These are phyloP conservation scores for Paramecium bursaria DNA, from an alignment of 73 alveolate genomes.

Conservation along the genomic window DNA sequence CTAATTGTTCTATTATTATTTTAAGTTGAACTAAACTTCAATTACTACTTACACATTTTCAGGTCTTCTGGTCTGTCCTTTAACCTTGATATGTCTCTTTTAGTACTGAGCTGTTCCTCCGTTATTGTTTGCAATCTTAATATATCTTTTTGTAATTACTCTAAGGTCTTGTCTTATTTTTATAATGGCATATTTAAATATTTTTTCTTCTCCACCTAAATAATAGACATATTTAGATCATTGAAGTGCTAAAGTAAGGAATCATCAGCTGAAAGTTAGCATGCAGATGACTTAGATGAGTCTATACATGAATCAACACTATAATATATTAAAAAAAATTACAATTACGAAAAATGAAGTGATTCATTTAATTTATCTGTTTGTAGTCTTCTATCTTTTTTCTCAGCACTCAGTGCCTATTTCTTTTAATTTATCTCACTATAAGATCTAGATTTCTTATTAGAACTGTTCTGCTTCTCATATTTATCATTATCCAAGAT, in stretches of 20 bases:
- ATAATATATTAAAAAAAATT: neutral
- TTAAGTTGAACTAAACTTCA: neutral
- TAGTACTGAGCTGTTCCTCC: slow-evolving; percentile 38
- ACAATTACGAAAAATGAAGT: slow-evolving; percentile 23
- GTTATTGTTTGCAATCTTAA: slow-evolving; percentile 40
- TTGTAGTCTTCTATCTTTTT: too few species aligned
- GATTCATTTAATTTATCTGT: slow-evolving; percentile 35
- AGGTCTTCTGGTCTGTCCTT: neutral
- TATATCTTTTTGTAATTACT: neutral
- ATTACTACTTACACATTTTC: neutral
- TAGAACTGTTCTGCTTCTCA: too few species aligned
- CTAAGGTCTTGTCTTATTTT: neutral
- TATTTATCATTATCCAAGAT: too few species aligned
- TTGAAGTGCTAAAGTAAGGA: slow-evolving; percentile 41
- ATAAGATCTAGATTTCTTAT: too few species aligned
- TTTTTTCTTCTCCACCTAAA: slow-evolving; percentile 7
- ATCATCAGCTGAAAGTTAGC: slow-evolving; percentile 53
- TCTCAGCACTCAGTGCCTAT: too few species aligned
- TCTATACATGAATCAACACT: slow-evolving; percentile 15
- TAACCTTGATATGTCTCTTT: slow-evolving; percentile 32
- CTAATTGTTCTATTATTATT: too few species aligned
- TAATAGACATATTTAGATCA: slow-evolving; percentile 25
- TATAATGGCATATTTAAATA: slow-evolving; percentile 17
- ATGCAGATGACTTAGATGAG: slow-evolving; percentile 13
- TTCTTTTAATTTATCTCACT: too few species aligned